Evolutionary conservation across 1,284 basidiomycete species (phyloP).

Genomic region (Malassezia obtusa): DNA sequence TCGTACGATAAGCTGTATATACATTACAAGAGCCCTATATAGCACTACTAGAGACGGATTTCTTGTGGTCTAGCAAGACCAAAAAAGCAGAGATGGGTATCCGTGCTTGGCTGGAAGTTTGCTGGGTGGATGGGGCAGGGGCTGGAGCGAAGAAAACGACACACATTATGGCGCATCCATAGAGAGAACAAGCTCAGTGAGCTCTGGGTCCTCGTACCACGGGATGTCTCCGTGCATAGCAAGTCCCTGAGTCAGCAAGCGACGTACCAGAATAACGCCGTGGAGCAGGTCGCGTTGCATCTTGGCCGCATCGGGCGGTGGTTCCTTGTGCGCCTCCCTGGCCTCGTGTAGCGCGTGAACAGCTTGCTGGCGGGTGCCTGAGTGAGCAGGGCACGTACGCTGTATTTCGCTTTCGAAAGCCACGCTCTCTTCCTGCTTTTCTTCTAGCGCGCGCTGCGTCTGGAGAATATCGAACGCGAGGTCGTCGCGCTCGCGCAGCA

Average conservation of each 20-base stretch:
- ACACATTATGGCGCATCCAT: conserved; percentile 8
- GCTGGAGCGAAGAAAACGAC: too few relatives aligned
- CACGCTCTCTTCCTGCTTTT: background rate
- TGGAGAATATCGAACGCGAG: conserved; percentile 6
- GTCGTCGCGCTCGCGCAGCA: conserved; percentile 16
- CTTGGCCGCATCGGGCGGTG: background rate
- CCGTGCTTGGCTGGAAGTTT: too few relatives aligned
- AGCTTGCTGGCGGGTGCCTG: background rate
- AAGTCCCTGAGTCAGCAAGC: background rate
- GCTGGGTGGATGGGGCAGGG: too few relatives aligned
- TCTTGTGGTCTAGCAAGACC: too few relatives aligned
- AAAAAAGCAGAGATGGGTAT: too few relatives aligned
- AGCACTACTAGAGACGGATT: too few relatives aligned
- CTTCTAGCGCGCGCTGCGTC: background rate
- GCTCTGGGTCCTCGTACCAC: conserved; percentile 10
- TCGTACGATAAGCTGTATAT: too few relatives aligned
- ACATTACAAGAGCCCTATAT: too few relatives aligned
- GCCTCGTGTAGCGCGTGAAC: background rate
- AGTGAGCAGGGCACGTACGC: conserved; percentile 1
- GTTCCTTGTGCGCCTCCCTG: background rate
- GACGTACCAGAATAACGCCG: conserved; percentile 9
- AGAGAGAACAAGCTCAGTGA: conserved; percentile 4
- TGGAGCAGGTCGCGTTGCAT: background rate
- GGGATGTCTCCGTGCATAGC: background rate
- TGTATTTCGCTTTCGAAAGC: background rate